Evolutionary conservation across 768 basidiomycete genomes (phyloP).

Genomic region (Neoboletus magnificus): DNA sequence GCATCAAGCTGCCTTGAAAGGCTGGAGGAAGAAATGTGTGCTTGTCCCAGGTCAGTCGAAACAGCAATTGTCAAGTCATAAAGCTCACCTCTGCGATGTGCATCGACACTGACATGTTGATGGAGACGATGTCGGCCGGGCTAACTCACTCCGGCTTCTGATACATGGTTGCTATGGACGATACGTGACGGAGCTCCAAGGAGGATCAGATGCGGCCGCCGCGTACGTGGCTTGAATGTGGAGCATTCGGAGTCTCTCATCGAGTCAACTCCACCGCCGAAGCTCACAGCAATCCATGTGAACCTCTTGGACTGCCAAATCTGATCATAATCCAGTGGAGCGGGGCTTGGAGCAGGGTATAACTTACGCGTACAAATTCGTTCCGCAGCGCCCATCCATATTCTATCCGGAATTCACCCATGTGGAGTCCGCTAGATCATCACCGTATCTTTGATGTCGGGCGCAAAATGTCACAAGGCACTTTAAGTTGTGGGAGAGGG

Average conservation of each 20-base stretch:
- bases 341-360: not conserved
- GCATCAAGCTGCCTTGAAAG: not conserved
- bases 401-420: not conserved
- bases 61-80: not conserved
- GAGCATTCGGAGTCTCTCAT: slow-evolving; percentile 6
- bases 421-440: slow-evolving; percentile 2
- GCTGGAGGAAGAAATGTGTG: not conserved
- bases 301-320: slow-evolving; percentile 3
- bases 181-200: not conserved
- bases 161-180: not conserved
- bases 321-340: not conserved
- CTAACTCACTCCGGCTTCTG: not conserved
- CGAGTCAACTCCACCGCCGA: not conserved
- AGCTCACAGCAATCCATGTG: not conserved
- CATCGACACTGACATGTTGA: not conserved
- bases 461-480: not conserved
- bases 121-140: not conserved
- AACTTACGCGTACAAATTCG: not conserved
- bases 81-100: not conserved
- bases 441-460: not conserved
- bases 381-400: not conserved
- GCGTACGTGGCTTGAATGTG: not conserved
- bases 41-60: not conserved
- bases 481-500: not conserved
- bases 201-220: not conserved